A percentile compares a stretch with the other conserved stretches of the same genome.
phyloP scores from a whole-genome alignment of 2,329 filamentous ascomycete genomes.

The Myriosclerotinia scirpicola region DNA sequence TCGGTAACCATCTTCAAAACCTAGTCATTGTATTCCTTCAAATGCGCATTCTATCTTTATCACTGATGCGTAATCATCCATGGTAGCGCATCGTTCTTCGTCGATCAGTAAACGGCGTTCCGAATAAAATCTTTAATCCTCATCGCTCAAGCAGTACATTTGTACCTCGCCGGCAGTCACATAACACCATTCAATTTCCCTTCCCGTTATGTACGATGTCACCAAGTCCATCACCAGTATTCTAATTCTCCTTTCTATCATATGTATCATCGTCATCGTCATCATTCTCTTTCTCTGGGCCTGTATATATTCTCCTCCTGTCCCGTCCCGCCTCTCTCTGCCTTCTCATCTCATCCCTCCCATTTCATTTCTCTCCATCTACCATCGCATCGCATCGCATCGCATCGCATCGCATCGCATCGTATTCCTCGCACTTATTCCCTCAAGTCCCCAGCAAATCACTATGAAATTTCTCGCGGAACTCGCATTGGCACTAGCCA shows the following conservation, averaged over 20 bases:
- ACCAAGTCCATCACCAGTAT: background rate
- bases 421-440: background rate
- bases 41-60: background rate
- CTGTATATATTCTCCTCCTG: background rate
- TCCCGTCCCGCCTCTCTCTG: background rate
- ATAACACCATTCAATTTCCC: background rate
- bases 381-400: background rate
- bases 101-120: no score
- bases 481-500: background rate
- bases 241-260: background rate
- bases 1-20: background rate
- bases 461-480: slow-evolving; percentile 6
- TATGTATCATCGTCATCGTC: background rate
- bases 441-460: background rate
- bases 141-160: background rate
- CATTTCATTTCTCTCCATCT: background rate
- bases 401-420: background rate
- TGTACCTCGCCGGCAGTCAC: background rate
- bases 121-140: no score
- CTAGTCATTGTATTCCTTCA: background rate
- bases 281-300: background rate
- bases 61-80: background rate
- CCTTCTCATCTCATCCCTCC: background rate
- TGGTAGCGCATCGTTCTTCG: no score
- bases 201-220: slow-evolving; percentile 10